Evolutionary conservation across 1,284 basidiomycete genomes (phyloP), one percentile per base, ranked within the genome.

Genomic region (Pseudozyma sp.): DNA sequence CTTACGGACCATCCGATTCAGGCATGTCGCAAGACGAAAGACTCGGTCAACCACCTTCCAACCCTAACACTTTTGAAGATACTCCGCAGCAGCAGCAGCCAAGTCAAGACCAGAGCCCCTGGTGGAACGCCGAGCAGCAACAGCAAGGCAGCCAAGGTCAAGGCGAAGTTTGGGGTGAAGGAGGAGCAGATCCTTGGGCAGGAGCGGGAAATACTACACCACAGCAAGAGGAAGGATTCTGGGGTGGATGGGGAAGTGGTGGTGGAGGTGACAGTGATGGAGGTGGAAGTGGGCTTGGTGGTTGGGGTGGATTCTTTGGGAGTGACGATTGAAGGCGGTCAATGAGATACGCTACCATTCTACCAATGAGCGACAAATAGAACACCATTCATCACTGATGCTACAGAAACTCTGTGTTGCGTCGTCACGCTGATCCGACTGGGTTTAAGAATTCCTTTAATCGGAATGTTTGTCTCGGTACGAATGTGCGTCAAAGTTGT

Each of bases 291-390:
- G 76, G 74, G 9, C 66, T 69, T 21, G 71, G 69, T 18, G 69
- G 72, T 12, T 69, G 70, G 57, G 58, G 76, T 7, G 72, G 66
- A 0, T 79, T 80, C 58, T 77, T 78, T 49, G 74, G 66, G 34
- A 68, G 64, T 35, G 60, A 52, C 51, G 21, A 42, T 18, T 51
- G 52, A 39, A 14, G 53, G 57, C 34, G 64, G 67, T 39, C 52
- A 35, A 43, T 18, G 34, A 39, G 0, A 21, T 18, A 16, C 19
- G 7, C 19, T 2, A 36, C 4, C 12, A n/a, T 12, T 16, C n/a
- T 34, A 10, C 19, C 13, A n/a, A 10, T 35, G 5, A n/a, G 31
- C n/a, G 11, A 10, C 7, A 0, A 25, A 39, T 47, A 38, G 31
- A 50, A 25, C 31, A 38, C 48, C 34, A 13, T 36, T 50, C 45